Evolutionary conservation across 2,329 filamentous ascomycete genomes (phyloP), one percentile per base, ranked within the genome.

Genomic region (Fusarium mundagurra): DNA sequence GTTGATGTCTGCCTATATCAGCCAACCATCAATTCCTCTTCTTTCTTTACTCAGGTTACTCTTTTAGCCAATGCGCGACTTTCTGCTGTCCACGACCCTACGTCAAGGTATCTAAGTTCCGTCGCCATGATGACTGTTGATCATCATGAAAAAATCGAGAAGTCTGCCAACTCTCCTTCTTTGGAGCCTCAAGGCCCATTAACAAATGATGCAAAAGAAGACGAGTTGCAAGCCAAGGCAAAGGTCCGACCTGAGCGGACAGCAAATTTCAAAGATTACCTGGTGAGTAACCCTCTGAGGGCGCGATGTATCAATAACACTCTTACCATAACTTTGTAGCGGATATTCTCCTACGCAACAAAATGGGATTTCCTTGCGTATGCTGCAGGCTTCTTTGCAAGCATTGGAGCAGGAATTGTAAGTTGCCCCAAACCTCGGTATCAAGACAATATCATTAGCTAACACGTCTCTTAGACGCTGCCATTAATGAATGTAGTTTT

Each of bases 401-500:
- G 88, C 22, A 83, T 88, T 16, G 88, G 85, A 29, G 84, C 87
- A 4, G 89, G 89, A 63, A 80, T 86, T 31, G 67, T 69, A 41
- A 51, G 67, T 50, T 36, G 50, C 6, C 24, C 24, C 22, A 41
- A 41, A 29, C 16, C 34, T 55, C 14, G 24, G 33, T n/a, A 39
- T 36, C 34, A 39, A n/a, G 34, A 39, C 24, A n/a, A 31, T 17
- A 39, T 34, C 31, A 51, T 16, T 33, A 29, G 34, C 31, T 64
- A 33, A 69, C 36, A 13, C 20, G 27, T 33, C 43, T 33, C 36
- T 36, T 34, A 69, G 50, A 90, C 89, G 3, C 79, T 91, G 53
- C 89, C 89, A 0, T 74, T 91, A 54, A 89, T 91, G 86, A 91
- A 90, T 64, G 84, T 90, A 18, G 82, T 90, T 20, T 90, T 90